phyloP scores from a whole-genome alignment of 306 rosid species.

The Mucuna pruriens region DNA sequence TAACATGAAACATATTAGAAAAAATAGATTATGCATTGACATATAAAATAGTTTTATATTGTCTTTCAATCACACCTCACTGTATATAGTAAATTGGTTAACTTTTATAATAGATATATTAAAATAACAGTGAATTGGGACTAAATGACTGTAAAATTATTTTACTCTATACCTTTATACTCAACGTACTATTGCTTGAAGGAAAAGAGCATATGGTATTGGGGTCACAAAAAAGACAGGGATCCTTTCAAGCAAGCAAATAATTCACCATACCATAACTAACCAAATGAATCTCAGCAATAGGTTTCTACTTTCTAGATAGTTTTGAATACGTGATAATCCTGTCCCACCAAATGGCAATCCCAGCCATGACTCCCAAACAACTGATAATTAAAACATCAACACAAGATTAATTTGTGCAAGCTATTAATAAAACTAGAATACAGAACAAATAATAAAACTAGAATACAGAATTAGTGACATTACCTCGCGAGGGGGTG shows the following conservation, averaged over 20 bases:
- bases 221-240: not conserved
- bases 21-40: too few species aligned
- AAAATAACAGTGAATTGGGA: too few species aligned
- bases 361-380: not conserved
- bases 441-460: not conserved
- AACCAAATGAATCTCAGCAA: not conserved
- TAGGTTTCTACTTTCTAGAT: not conserved
- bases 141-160: too few species aligned
- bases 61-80: too few species aligned
- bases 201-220: not conserved
- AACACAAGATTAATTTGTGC: not conserved
- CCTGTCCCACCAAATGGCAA: not conserved
- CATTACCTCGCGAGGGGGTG: slow-evolving; percentile 97
- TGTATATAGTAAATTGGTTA: too few species aligned
- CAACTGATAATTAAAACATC: not conserved
- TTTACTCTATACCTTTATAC: too few species aligned
- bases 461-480: not conserved
- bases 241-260: not conserved
- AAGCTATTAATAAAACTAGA: not conserved
- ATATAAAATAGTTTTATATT: too few species aligned
- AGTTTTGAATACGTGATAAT: not conserved
- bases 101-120: too few species aligned
- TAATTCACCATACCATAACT: not conserved
- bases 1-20: slow-evolving; percentile 19
- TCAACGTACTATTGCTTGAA: not conserved